These are phyloP conservation scores for Geotrichum candidum DNA, from an alignment of 1,139 yeast species.

Conservation along the genomic window DNA sequence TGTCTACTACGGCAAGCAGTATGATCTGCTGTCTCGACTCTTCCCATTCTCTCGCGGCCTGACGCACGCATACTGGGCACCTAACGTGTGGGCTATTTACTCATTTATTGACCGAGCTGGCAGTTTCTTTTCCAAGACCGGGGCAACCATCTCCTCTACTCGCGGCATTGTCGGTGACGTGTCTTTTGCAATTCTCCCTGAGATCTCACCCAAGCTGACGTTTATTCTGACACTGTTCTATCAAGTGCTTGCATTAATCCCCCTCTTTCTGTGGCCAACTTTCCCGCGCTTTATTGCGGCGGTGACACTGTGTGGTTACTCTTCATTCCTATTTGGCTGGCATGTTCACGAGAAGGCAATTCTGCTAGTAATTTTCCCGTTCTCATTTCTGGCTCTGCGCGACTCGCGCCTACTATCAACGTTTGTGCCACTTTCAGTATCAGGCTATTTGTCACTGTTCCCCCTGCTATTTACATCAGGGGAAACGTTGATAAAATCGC, in stretches of 20 bases:
- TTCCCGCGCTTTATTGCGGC: constrained; percentile 77
- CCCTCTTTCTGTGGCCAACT: constrained; percentile 68
- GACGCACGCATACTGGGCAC: constrained; percentile 99
- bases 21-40: constrained; percentile 59
- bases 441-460: constrained; percentile 84
- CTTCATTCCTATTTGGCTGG: constrained; percentile 95
- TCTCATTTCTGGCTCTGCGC: constrained; percentile 65
- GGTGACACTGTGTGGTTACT: constrained; percentile 80
- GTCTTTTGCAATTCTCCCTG: constrained; percentile 71
- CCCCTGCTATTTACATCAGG: constrained; percentile 80
- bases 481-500: constrained; percentile 68
- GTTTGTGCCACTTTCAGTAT: constrained; percentile 58
- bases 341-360: constrained; percentile 98
- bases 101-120: constrained; percentile 76
- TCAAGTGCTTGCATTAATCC: constrained; percentile 67
- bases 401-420: constrained; percentile 60
- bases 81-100: constrained; percentile 92
- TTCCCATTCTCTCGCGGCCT: constrained; percentile 94
- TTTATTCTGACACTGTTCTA: constrained; percentile 74
- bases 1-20: constrained; percentile 54
- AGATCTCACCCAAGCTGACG: constrained; percentile 70
- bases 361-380: constrained; percentile 81
- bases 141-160: constrained; percentile 45
- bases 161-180: constrained; percentile 92
- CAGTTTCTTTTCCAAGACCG: constrained; percentile 42